Percentiles rank a stretch among this genome's conserved stretches.
Conservation (phyloP, 1,284 basidiomycete species). For the Cystobasidiaceae sp. region DNA sequence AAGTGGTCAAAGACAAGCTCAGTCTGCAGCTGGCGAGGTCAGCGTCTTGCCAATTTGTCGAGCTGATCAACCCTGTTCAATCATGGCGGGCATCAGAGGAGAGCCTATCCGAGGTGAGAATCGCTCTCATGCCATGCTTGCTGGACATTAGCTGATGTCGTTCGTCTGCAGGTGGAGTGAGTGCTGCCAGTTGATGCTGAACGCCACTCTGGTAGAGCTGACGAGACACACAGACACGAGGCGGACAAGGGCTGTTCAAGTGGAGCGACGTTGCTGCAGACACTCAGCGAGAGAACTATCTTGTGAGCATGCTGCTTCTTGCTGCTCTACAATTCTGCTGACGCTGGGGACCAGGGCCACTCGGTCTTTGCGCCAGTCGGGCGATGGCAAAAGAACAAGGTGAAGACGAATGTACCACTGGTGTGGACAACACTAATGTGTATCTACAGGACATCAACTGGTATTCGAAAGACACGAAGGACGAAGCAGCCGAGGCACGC, state of each 20-base stretch:
- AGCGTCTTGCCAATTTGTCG: too few relatives aligned
- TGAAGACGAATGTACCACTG: not conserved
- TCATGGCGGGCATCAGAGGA: not conserved
- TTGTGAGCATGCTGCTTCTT: not conserved
- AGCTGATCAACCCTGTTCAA: too few relatives aligned
- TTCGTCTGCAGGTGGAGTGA: constrained; percentile 27
- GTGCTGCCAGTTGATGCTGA: too few relatives aligned
- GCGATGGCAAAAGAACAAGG: constrained; percentile 36
- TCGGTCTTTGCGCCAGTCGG: constrained; percentile 38
- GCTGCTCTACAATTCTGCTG: too few relatives aligned
- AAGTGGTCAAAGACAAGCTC: too few relatives aligned
- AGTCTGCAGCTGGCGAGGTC: too few relatives aligned
- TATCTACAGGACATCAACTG: constrained; percentile 17
- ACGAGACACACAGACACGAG: constrained; percentile 29
- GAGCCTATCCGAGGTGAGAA: not conserved
- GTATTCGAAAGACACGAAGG: constrained; percentile 38
- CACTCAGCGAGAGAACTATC: constrained; percentile 24
- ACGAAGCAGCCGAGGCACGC: constrained; percentile 26
- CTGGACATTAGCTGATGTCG: too few relatives aligned
- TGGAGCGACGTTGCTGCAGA: constrained; percentile 29
- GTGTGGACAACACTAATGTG: too few relatives aligned
- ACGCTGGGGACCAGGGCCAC: too few relatives aligned
- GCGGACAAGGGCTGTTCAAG: constrained; percentile 23
- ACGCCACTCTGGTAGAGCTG: too few relatives aligned
- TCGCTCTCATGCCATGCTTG: too few relatives aligned